Base-by-base conservation (phyloP, 2,329 filamentous ascomycete species). In the Fusarium liriodendri region DNA sequence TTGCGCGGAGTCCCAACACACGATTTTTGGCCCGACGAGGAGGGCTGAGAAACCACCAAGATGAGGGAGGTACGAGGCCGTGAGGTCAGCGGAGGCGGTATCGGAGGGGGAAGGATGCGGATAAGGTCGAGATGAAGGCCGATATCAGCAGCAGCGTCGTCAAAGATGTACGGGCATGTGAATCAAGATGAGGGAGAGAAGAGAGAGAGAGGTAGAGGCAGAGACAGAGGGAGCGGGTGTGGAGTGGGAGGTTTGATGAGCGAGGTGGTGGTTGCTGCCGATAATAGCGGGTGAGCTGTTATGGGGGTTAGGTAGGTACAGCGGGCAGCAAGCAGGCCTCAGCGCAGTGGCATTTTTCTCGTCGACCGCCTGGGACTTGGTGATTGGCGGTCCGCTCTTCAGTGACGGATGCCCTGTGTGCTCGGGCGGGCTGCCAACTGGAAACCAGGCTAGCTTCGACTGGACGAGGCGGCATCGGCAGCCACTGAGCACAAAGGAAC, bases 1-100 rank as follows among this genome's bases (percentile, higher is more conserved):
- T 79, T 79, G 77, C 77, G 77, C 77, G 70, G 77, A 78, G 75
- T 72, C 68, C 73, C 72, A 76, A 79, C 77, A 77, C 74, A 77
- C 75, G 79, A 74, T 75, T 78, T 78, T 79, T 77, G 73, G 67
- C 66, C 68, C 60, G 52, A 69, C 70, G 66, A 66, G 69, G 55
- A 71, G 71, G 58, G 69, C 62, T 59, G 42, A 74, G 60, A 61
- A n/a, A 59, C 67, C 33, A 67, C 67, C 54, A 64, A 62, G 52
- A 42, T 22, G 50, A 55, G 35, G 18, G 50, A 64, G 63, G 50
- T 64, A 55, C 35, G 58, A 22, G 45, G 25, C 45, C 29, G 59
- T 52, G 42, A 73, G 60, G 69, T 73, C 72, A 67, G 72, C 66
- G 69, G 62, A 72, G 66, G 58, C 64, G 65, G 40, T 73, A 66